Conservation (phyloP, 257 asterid genomes). For the Striga asiatica region DNA sequence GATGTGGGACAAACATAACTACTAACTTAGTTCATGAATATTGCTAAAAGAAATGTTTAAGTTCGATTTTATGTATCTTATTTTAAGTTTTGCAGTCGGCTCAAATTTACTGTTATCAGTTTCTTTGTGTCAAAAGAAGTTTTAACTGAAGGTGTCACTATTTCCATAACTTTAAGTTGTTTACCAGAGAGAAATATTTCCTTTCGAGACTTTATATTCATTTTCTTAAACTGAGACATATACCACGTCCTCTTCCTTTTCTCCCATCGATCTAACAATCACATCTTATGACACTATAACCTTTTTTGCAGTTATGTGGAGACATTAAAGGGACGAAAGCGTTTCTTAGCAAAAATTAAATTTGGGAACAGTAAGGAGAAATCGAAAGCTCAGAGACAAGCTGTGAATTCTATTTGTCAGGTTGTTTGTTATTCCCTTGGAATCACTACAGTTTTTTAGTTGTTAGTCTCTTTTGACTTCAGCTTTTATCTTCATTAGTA, state of each 20-base stretch:
- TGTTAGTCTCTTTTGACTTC: neutral
- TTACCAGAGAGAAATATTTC: neutral
- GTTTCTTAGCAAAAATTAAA: constrained; percentile 81
- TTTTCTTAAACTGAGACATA: neutral
- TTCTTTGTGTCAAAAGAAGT: neutral
- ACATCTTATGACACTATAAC: constrained; percentile 9
- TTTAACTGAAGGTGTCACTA: neutral
- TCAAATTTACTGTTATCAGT: constrained; percentile 8
- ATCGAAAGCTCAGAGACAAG: constrained; percentile 95
- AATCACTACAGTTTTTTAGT: neutral
- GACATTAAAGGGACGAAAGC: constrained; percentile 86
- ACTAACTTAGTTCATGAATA: constrained; percentile 8
- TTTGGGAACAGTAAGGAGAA: constrained; percentile 72
- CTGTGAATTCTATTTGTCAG: constrained; percentile 98
- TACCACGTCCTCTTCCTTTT: neutral
- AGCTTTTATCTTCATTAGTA: neutral
- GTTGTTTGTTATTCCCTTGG: constrained; percentile 26
- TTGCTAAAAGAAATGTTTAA: constrained; percentile 10
- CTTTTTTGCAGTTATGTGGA: constrained; percentile 56
- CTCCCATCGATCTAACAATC: neutral
- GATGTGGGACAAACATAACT: no score
- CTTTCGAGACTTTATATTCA: neutral
- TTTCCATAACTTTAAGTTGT: neutral
- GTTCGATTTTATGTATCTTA: neutral
- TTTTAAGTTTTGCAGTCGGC: neutral